Base-by-base conservation (phyloP, 148 eudicot genomes). In the Diospyros lotus region DNA sequence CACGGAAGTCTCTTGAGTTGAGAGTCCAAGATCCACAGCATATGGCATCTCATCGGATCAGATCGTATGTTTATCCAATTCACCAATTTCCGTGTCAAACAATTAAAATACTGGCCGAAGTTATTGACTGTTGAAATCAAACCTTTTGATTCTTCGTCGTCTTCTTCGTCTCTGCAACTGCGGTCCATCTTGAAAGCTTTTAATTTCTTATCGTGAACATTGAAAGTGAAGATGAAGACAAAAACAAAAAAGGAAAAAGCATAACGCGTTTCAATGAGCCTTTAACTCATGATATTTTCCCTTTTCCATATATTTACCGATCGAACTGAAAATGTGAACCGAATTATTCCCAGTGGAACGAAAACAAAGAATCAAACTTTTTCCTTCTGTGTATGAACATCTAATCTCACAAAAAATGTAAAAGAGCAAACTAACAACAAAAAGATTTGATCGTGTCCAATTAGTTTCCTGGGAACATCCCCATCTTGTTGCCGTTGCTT, bases 21-120 rank as follows among this genome's bases (percentile, higher is more conserved):
- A 28, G 28, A 28, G 28, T 28, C 28, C 28, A 28, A 28, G 0
- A 28, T 28, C 28, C 28, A 0, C 28, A 28, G 28, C 28, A 28
- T 28, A 28, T 28, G 28, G 28, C 28, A 28, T 28, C 28, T 28
- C 28, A 28, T 28, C 28, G 28, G 28, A 28, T 28, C 28, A 28
- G 28, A 28, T 28, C 28, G 28, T 28, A 54, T 61, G 46, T 38
- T 38, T 52, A 76, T 66, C 64, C 77, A 62, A 50, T 51, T 52
- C 73, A 41, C 13, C 65, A 56, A 28, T 44, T 67, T 68, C 74
- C 87, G 89, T 82, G 90, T 80, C 90, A 69, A 82, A 79, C 39
- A 62, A 66, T 64, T 43, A 9, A 55, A 9, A 55, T 6, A 14
- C 10, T 80, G 78, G 84, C 82, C 75, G 84, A 28, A 62, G 48